A percentile compares a stretch with the other conserved stretches of the same genome.
These are phyloP conservation scores for Kwoniella newhampshirensis DNA, from an alignment of 768 basidiomycete species.

Conservation along the genomic window DNA sequence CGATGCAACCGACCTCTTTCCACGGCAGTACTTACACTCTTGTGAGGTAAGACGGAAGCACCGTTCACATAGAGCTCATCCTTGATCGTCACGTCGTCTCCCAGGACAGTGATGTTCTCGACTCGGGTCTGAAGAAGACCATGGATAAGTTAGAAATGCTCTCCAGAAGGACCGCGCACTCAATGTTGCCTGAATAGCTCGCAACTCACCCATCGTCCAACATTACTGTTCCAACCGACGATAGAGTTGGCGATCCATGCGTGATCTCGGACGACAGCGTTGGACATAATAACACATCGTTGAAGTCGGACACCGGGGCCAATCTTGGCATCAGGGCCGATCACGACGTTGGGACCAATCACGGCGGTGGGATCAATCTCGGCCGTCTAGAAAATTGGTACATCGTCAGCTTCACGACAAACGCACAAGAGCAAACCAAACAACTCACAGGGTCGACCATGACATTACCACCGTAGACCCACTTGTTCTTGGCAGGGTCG, in stretches of 20 bases:
- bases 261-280: conserved; percentile 57
- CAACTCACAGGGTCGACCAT: conserved; percentile 55
- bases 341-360: conserved; percentile 58
- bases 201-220: conserved; percentile 54
- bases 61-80: conserved; percentile 57
- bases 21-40: conserved; percentile 46
- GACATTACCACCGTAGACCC: conserved; percentile 57
- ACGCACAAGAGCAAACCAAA: too few relatives aligned
- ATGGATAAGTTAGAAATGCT: not conserved
- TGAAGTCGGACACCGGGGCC: conserved; percentile 57
- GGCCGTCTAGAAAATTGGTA: conserved; percentile 33
- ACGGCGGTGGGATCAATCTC: conserved; percentile 54
- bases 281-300: conserved; percentile 57
- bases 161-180: not conserved
- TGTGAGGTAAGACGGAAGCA: conserved; percentile 55
- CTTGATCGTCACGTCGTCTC: conserved; percentile 58
- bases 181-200: not conserved
- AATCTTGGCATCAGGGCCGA: conserved; percentile 56
- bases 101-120: conserved; percentile 56
- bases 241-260: conserved; percentile 57
- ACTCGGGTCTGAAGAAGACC: conserved; percentile 49
- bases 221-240: conserved; percentile 56
- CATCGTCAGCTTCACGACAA: not conserved
- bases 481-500: conserved; percentile 55
- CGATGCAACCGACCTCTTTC: not conserved